Conservation (phyloP, 306 rosid species). For the Trifolium dubium region DNA sequence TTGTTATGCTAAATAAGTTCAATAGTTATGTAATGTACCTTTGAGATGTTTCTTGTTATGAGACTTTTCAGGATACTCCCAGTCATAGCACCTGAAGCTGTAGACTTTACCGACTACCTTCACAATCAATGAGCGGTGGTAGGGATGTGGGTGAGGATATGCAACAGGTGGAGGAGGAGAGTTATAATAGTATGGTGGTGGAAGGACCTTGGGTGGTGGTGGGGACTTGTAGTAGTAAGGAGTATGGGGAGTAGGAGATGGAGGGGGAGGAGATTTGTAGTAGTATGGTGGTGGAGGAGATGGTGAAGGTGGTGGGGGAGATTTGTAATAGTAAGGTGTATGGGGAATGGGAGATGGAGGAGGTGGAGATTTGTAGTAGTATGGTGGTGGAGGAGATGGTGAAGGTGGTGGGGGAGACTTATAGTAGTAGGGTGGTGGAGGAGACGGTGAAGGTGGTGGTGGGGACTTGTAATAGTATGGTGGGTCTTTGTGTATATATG, state of each 20-base stretch:
- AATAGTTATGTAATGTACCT: slow-evolving; percentile 51
- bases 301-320: slow-evolving; percentile 8
- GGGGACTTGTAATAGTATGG: slow-evolving; percentile 21
- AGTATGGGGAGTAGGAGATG: slow-evolving; percentile 33
- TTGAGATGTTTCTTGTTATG: slow-evolving; percentile 82
- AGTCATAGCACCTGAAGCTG: slow-evolving; percentile 77
- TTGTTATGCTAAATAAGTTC: neutral
- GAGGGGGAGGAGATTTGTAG: slow-evolving; percentile 51
- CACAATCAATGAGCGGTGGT: slow-evolving; percentile 60
- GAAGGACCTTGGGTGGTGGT: slow-evolving; percentile 19
- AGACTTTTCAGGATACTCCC: slow-evolving; percentile 75
- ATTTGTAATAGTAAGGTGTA: slow-evolving; percentile 22
- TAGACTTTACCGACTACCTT: slow-evolving; percentile 93
- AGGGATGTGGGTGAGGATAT: slow-evolving; percentile 54
- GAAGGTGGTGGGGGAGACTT: slow-evolving; percentile 48
- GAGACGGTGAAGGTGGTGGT: slow-evolving; percentile 12
- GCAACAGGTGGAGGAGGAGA: slow-evolving; percentile 56
- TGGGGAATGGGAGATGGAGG: neutral
- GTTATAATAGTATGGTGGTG: slow-evolving; percentile 46
- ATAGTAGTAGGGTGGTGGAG: slow-evolving; percentile 23
- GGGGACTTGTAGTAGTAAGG: slow-evolving; percentile 33
- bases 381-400: neutral
- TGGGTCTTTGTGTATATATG: neutral
- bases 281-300: slow-evolving; percentile 9
- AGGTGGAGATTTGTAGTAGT: slow-evolving; percentile 20